Evolutionary conservation across 352 stramenopile genomes (phyloP).

Genomic region (Pythium plurisporium): DNA sequence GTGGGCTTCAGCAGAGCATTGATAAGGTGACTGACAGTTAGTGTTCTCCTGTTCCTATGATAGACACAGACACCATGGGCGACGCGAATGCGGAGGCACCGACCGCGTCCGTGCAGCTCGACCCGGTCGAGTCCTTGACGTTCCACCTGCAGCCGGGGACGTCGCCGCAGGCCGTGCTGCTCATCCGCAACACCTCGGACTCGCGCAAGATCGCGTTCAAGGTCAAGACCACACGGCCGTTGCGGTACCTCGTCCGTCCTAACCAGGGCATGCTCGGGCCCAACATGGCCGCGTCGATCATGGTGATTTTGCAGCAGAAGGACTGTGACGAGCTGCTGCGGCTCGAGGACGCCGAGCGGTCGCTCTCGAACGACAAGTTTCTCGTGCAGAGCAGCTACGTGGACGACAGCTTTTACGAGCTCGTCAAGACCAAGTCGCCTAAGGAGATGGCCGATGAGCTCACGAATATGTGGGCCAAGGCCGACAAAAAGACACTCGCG

Average conservation of each 20-base stretch:
- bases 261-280: conserved; percentile 82
- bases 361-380: conserved; percentile 89
- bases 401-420: conserved; percentile 81
- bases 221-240: conserved; percentile 83
- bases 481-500: conserved; percentile 70
- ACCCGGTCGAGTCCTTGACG: conserved; percentile 75
- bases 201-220: conserved; percentile 86
- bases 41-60: background rate
- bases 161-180: conserved; percentile 75
- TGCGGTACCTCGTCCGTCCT: conserved; percentile 87
- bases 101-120: conserved; percentile 74
- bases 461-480: conserved; percentile 80
- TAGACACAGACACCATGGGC: conserved; percentile 26
- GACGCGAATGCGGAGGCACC: conserved; percentile 47
- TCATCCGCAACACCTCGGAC: conserved; percentile 80
- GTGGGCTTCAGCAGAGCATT: too few species aligned
- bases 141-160: conserved; percentile 62
- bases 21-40: background rate
- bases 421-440: conserved; percentile 80
- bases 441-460: conserved; percentile 88
- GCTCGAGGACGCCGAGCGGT: conserved; percentile 66
- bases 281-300: conserved; percentile 71
- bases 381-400: conserved; percentile 85
- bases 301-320: conserved; percentile 88
- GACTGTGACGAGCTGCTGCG: conserved; percentile 85